These are phyloP conservation scores for Auxenochlorella protothecoides DNA, from an alignment of 139 green algal species.

Conservation along the genomic window DNA sequence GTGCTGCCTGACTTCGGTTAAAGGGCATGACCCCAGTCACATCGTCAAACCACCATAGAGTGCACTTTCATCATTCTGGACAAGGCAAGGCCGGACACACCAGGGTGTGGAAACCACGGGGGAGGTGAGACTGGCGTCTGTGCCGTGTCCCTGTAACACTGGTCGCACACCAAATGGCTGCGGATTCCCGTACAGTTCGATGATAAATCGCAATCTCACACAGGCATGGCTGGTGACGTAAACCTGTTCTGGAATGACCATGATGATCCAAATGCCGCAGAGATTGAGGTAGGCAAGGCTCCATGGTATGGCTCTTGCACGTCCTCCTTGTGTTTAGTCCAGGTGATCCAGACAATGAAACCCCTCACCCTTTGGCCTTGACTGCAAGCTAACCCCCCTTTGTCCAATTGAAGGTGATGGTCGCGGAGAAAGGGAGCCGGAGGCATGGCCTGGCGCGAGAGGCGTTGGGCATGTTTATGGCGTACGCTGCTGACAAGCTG, in stretches of 20 bases:
- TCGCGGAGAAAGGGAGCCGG: slow-evolving; percentile 50
- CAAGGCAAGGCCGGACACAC: slow-evolving; percentile 18
- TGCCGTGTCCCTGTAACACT: no score
- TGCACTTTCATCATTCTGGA: slow-evolving; percentile 77
- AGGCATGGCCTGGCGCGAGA: slow-evolving; percentile 49
- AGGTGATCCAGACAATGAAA: slow-evolving; percentile 29
- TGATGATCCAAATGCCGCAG: slow-evolving; percentile 17
- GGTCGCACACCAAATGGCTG: no score
- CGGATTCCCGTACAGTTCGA: no score
- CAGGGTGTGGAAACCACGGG: slow-evolving; percentile 24
- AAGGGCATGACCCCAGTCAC: no score
- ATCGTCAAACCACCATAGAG: slow-evolving; percentile 12
- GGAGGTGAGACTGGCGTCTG: slow-evolving; percentile 17
- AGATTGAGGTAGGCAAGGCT: slow-evolving; percentile 28
- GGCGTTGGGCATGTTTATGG: slow-evolving; percentile 64
- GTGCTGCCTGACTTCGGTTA: no score
- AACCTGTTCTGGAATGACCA: slow-evolving; percentile 47
- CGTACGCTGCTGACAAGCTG: slow-evolving; percentile 30
- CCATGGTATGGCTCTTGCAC: neutral
- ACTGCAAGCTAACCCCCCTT: neutral
- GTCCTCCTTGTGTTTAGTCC: neutral
- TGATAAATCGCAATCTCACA: neutral
- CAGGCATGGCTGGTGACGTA: slow-evolving; percentile 45
- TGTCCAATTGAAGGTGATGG: slow-evolving; percentile 33
- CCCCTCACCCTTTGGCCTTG: slow-evolving; percentile 3